These are phyloP conservation scores for Solanum infundibuliforme DNA, from an alignment of 257 asterid genomes.

Conservation along the genomic window DNA sequence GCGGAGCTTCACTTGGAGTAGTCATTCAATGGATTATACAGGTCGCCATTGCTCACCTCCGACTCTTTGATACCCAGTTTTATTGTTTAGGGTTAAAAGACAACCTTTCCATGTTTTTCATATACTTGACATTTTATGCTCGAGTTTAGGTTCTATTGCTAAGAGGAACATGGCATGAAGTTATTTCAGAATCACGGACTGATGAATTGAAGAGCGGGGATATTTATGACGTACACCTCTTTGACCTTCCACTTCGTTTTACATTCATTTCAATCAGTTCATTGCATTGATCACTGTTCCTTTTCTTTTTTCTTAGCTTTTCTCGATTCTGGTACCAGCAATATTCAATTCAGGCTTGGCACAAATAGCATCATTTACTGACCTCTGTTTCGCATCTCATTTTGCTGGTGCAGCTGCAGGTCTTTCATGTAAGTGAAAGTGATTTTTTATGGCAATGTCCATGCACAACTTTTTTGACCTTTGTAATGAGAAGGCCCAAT, in stretches of 20 bases:
- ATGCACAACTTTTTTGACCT: neutral
- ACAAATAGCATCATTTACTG: conserved; percentile 37
- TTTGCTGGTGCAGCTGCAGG: conserved; percentile 36
- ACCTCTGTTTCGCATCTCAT: conserved; percentile 36
- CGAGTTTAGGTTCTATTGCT: conserved; percentile 21
- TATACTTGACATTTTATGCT: neutral
- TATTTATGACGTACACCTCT: conserved; percentile 20
- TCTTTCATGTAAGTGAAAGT: conserved; percentile 33
- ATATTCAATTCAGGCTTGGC: conserved; percentile 30
- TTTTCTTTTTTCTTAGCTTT: conserved; percentile 13
- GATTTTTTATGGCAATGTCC: neutral
- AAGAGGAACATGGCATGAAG: conserved; percentile 5
- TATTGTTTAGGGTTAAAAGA: neutral
- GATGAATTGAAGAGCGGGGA: conserved; percentile 14
- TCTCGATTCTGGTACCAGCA: conserved; percentile 36
- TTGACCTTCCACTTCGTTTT: neutral
- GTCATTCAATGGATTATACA: conserved; percentile 33
- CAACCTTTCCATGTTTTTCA: neutral
- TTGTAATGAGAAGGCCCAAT: neutral
- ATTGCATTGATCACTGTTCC: conserved; percentile 3
- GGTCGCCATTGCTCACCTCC: conserved; percentile 3
- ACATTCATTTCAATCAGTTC: neutral
- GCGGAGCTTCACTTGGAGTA: conserved; percentile 28
- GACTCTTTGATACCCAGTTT: neutral
- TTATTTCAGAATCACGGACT: conserved; percentile 18